Conservation (phyloP, 129 eudicot species). For the Pittosporum tobira region DNA sequence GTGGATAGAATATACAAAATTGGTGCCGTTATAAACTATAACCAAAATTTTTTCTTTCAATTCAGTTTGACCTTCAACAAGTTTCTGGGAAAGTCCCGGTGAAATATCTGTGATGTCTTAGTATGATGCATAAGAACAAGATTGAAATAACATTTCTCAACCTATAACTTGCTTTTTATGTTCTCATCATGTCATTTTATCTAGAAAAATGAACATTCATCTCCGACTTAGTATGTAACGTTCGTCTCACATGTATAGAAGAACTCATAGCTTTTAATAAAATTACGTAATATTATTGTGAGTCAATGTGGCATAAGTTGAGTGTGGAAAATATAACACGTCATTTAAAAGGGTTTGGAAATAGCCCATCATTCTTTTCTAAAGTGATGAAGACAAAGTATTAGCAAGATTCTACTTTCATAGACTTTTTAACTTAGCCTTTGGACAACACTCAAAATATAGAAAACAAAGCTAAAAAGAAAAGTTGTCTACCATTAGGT, state of each 20-base stretch:
- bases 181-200: too few relatives aligned
- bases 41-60: neutral
- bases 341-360: too few relatives aligned
- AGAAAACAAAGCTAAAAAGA: conserved; percentile 9
- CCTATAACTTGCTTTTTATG: neutral
- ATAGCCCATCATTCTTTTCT: neutral
- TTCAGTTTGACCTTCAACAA: neutral
- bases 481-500: conserved; percentile 41
- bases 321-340: too few relatives aligned
- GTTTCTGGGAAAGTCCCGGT: neutral
- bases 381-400: conserved; percentile 16
- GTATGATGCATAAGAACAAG: neutral
- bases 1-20: neutral
- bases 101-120: neutral
- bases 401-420: conserved; percentile 31
- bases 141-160: neutral
- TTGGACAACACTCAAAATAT: conserved; percentile 26
- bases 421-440: conserved; percentile 4
- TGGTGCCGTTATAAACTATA: neutral
- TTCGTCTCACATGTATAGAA: too few relatives aligned
- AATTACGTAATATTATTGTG: too few relatives aligned
- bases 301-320: too few relatives aligned
- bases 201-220: too few relatives aligned
- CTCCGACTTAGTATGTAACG: too few relatives aligned
- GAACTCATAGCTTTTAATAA: too few relatives aligned